Evolutionary conservation across 2,329 filamentous ascomycete genomes (phyloP).

Genomic region (Thielaviopsis ethacetica): DNA sequence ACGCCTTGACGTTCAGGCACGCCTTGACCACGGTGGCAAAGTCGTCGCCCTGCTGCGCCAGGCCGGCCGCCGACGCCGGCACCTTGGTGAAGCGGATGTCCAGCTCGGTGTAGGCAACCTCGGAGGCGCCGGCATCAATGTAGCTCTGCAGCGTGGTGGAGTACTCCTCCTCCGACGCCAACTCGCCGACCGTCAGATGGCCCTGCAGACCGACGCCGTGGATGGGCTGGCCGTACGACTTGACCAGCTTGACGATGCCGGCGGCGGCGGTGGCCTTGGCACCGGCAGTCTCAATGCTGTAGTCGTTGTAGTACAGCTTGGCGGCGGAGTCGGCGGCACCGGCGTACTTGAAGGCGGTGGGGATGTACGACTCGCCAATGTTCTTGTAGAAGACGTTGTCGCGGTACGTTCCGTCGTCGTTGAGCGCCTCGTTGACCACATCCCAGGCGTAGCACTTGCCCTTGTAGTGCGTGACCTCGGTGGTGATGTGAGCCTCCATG

Average conservation of each 20-base stretch:
- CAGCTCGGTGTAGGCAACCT: conserved; percentile 38
- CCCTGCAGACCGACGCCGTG: conserved; percentile 47
- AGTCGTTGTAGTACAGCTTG: conserved; percentile 42
- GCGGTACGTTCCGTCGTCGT: conserved; percentile 39
- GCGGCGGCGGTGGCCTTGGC: conserved; percentile 29
- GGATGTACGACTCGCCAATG: conserved; percentile 40
- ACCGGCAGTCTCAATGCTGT: conserved; percentile 40
- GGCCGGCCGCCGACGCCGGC: conserved; percentile 17
- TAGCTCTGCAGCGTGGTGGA: conserved; percentile 27
- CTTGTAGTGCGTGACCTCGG: conserved; percentile 40
- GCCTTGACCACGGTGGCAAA: conserved; percentile 18
- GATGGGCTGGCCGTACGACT: conserved; percentile 35
- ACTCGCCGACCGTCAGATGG: conserved; percentile 40
- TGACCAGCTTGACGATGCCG: conserved; percentile 28
- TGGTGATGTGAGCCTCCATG: conserved; percentile 38
- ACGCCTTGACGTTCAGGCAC: conserved; percentile 18
- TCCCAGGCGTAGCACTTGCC: conserved; percentile 48
- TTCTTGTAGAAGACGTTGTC: conserved; percentile 35
- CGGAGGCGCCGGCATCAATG: conserved; percentile 24
- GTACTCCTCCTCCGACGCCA: conserved; percentile 26
- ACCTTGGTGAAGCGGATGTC: conserved; percentile 28
- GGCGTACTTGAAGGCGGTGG: conserved; percentile 39
- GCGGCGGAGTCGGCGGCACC: conserved; percentile 35
- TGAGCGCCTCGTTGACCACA: conserved; percentile 47
- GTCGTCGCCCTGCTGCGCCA: conserved; percentile 18